Conservation (phyloP, 805 yeast species). For the Kregervanrija fluxuum region DNA sequence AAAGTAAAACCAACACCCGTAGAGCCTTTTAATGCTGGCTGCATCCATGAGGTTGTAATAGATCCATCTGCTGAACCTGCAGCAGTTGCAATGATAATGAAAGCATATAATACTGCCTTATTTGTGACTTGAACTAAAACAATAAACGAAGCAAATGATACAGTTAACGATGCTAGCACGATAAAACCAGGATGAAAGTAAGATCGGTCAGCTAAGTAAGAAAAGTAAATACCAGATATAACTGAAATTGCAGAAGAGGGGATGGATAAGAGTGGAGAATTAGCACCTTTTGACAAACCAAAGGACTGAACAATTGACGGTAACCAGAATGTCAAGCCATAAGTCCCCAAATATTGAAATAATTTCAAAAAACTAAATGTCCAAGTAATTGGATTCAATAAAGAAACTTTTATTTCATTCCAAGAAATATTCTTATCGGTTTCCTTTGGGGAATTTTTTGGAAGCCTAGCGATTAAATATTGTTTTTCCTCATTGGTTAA, state of each 20-base stretch:
- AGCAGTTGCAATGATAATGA: conserved; percentile 26
- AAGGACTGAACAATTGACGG: no score
- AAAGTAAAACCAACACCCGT: conserved; percentile 42
- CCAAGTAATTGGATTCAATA: no score
- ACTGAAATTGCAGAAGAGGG: no score
- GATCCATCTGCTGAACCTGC: conserved; percentile 33
- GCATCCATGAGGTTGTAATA: conserved; percentile 6
- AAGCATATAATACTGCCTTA: conserved; percentile 4
- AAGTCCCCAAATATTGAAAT: no score
- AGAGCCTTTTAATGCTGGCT: conserved; percentile 14
- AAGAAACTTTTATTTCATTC: no score
- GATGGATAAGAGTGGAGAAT: no score
- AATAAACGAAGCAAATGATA: conserved; percentile 4
- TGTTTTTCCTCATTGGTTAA: conserved; percentile 30
- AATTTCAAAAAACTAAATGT: no score
- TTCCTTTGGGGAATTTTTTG: conserved; percentile 22
- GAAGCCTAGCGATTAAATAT: conserved; percentile 34
- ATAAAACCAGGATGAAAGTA: not conserved
- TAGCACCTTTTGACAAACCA: no score
- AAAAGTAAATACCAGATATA: no score
- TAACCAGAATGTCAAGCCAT: no score
- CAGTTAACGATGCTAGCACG: not conserved
- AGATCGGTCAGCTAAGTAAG: no score
- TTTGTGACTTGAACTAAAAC: conserved; percentile 7
- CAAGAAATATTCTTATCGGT: not conserved